Evolutionary conservation across 345 rosid genomes (phyloP).

Genomic region (Psidium guajava): DNA sequence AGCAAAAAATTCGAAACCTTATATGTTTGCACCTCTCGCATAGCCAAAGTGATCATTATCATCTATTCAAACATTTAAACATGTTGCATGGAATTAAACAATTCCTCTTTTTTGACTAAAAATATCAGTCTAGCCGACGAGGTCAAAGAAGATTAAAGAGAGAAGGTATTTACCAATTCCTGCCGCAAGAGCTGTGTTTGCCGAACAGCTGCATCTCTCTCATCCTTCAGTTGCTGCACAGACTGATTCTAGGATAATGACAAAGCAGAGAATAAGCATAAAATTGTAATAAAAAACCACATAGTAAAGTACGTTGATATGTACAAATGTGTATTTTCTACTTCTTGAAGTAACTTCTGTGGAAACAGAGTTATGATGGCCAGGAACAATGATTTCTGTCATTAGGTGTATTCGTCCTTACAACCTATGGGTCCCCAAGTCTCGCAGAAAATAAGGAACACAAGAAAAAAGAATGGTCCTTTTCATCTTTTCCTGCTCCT

Average conservation of each 20-base stretch:
- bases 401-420: not conserved
- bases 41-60: not conserved
- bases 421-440: not conserved
- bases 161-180: slow-evolving; percentile 46
- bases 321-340: not conserved
- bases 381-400: not conserved
- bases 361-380: not conserved
- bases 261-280: not conserved
- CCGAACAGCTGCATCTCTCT: slow-evolving; percentile 66
- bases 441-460: not conserved
- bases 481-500: not conserved
- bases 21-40: not conserved
- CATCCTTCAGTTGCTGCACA: slow-evolving; percentile 63
- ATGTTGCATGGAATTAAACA: not conserved
- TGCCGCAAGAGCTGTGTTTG: slow-evolving; percentile 71
- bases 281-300: not conserved
- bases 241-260: slow-evolving; percentile 27
- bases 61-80: not conserved
- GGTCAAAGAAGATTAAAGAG: not conserved
- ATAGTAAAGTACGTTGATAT: not conserved
- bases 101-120: not conserved
- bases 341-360: not conserved
- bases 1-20: not conserved
- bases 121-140: not conserved
- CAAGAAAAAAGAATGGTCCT: not conserved